phyloP scores from a whole-genome alignment of 768 basidiomycete species.

The Cystobasidium tubakii region DNA sequence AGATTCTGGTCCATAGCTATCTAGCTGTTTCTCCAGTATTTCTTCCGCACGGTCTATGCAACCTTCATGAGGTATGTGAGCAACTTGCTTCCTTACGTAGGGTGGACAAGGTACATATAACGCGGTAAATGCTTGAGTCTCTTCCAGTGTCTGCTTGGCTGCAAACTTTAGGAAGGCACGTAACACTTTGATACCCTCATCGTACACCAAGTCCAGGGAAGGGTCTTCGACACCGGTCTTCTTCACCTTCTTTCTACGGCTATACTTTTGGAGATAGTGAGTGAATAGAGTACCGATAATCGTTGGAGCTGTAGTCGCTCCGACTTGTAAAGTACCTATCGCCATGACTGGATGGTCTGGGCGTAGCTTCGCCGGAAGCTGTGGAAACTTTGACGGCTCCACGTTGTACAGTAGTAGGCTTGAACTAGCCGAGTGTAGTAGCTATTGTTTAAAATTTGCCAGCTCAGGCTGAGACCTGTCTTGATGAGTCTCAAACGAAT shows the following conservation, averaged over 20 bases:
- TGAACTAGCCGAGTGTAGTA: not conserved
- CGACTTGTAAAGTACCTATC: slow-evolving; percentile 15
- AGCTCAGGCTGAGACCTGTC: too few relatives aligned
- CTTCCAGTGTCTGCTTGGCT: slow-evolving; percentile 49
- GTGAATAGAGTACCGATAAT: slow-evolving; percentile 48
- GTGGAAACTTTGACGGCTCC: slow-evolving; percentile 5
- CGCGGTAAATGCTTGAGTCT: slow-evolving; percentile 45
- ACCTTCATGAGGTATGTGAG: slow-evolving; percentile 45
- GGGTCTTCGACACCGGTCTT: slow-evolving; percentile 41
- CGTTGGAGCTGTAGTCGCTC: slow-evolving; percentile 43
- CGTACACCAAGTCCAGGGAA: slow-evolving; percentile 47
- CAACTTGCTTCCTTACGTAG: slow-evolving; percentile 48
- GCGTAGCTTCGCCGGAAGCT: slow-evolving; percentile 1
- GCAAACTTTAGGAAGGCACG: slow-evolving; percentile 49
- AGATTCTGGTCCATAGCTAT: slow-evolving; percentile 46
- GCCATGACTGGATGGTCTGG: slow-evolving; percentile 2
- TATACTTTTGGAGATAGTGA: slow-evolving; percentile 45
- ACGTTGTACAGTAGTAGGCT: not conserved
- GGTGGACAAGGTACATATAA: slow-evolving; percentile 47
- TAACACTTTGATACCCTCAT: slow-evolving; percentile 49
- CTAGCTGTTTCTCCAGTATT: slow-evolving; percentile 47
- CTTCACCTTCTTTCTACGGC: slow-evolving; percentile 44
- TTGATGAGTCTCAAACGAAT: too few relatives aligned
- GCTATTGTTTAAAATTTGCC: too few relatives aligned
- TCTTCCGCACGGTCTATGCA: slow-evolving; percentile 46